Base-by-base conservation (phyloP, 805 yeast species). In the Zygosaccharomyces lentus region DNA sequence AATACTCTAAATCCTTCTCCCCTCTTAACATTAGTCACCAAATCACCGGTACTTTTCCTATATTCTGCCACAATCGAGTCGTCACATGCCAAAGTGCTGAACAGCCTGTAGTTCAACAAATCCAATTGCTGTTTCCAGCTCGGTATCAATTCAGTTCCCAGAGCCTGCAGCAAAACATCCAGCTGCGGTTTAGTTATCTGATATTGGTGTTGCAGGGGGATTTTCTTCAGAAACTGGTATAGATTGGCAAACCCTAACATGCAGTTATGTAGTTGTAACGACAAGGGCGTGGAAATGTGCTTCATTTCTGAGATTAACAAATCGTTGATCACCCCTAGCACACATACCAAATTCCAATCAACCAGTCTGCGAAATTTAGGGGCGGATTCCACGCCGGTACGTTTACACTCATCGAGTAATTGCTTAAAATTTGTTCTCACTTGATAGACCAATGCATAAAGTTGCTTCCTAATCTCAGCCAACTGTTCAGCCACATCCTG, bases 81-180 rank as follows among this genome's bases (percentile, higher is more conserved):
- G 25, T 52, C 42, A 16, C 27, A 38, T 2, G 58, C 47, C 12
- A 56, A 37, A 6, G 46, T 32, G 17, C 45, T 52, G 37, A 56
- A 58, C 15, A 55, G 44, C 31, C 47, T 46, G 37, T 52, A 55
- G 37, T 59, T 57, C 32, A 57, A 41, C 15, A 54, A 19, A 38
- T 58, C 60, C 12, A 58, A 46, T 39, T 60, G 60, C 5, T 37
- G 39, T n/a, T 54, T 50, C 65, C 64, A 59, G 29, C 49, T 49
- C 15, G 51, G 49, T 21, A 57, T 41, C 37, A 60, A 41, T 25
- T 60, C 65, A 6, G 43, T 41, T 17, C 53, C 53, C 23, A 59
- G 41, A n/a, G 54, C 60, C 12, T 41, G 45, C 17, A 46, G 45
- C n/a, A 57, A 47, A 1, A 56, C 45, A 10, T 50, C 54, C 26